Conservation (phyloP, 2,329 filamentous ascomycete species). For the Rasamsonia emersonii region DNA sequence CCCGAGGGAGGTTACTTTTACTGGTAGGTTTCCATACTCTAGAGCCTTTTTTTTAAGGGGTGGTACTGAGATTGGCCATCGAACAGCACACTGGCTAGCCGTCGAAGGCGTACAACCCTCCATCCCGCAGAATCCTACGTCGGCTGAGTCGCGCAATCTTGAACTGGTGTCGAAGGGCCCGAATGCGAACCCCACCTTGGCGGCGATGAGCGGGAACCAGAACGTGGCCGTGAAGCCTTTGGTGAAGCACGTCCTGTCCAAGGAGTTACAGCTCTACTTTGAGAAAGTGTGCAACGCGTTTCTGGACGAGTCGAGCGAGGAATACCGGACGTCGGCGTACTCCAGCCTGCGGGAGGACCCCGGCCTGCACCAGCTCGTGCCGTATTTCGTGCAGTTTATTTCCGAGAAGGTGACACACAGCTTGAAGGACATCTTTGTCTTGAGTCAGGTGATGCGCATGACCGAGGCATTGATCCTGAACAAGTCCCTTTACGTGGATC, state of each 20-base stretch:
- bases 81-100: conserved; percentile 83
- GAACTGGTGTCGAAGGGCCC: conserved; percentile 86
- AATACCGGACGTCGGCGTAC: conserved; percentile 76
- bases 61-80: conserved; percentile 7
- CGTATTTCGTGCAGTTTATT: conserved; percentile 94
- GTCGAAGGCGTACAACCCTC: conserved; percentile 95
- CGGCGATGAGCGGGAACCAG: conserved; percentile 74
- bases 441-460: conserved; percentile 88
- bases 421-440: conserved; percentile 78
- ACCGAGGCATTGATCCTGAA: conserved; percentile 78
- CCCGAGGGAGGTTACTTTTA: conserved; percentile 84
- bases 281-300: conserved; percentile 88
- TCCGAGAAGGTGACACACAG: conserved; percentile 93
- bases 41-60: conserved; percentile 1
- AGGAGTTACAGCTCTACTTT: conserved; percentile 94
- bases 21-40: conserved; percentile 48
- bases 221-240: conserved; percentile 77
- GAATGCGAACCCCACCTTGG: conserved; percentile 75
- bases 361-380: conserved; percentile 86
- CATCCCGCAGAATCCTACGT: conserved; percentile 91
- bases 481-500: conserved; percentile 64
- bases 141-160: conserved; percentile 70
- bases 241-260: conserved; percentile 92
- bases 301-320: conserved; percentile 77
- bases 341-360: conserved; percentile 82